phyloP scores from a whole-genome alignment of 805 yeast species.

The Groenewaldozyma tartarivorans region DNA sequence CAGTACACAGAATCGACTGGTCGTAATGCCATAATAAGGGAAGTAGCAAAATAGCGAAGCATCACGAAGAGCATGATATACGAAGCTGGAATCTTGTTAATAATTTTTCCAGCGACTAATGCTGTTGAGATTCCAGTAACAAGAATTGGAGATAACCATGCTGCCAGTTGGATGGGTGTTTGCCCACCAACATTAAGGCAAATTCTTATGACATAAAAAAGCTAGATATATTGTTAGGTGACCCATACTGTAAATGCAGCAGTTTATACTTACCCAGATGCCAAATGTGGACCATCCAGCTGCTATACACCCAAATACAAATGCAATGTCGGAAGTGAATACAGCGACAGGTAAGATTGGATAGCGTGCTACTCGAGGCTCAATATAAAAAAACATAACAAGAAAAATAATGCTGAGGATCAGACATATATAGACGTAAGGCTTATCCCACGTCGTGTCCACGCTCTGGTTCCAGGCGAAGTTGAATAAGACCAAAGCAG shows the following conservation, averaged over 20 bases:
- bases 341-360: conserved; percentile 49
- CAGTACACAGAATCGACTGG: conserved; percentile 56
- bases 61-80: conserved; percentile 28
- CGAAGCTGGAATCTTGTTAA: conserved; percentile 3
- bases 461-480: conserved; percentile 74
- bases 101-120: conserved; percentile 7
- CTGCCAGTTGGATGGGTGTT: too few relatives aligned
- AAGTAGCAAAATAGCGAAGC: conserved; percentile 46
- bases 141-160: too few relatives aligned
- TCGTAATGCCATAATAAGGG: conserved; percentile 40
- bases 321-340: conserved; percentile 35
- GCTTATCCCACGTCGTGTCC: conserved; percentile 51
- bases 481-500: conserved; percentile 53
- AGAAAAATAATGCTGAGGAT: conserved; percentile 40
- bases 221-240: too few relatives aligned
- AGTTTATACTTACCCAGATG: conserved; percentile 59
- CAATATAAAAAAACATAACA: conserved; percentile 39
- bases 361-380: conserved; percentile 31
- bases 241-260: too few relatives aligned
- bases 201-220: too few relatives aligned
- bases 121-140: too few relatives aligned
- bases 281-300: conserved; percentile 78
- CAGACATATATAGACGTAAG: conserved; percentile 49
- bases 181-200: too few relatives aligned
- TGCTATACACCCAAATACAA: conserved; percentile 42